Evolutionary conservation across 1,284 basidiomycete species (phyloP).

Genomic region (Leccinum griseonigrum): DNA sequence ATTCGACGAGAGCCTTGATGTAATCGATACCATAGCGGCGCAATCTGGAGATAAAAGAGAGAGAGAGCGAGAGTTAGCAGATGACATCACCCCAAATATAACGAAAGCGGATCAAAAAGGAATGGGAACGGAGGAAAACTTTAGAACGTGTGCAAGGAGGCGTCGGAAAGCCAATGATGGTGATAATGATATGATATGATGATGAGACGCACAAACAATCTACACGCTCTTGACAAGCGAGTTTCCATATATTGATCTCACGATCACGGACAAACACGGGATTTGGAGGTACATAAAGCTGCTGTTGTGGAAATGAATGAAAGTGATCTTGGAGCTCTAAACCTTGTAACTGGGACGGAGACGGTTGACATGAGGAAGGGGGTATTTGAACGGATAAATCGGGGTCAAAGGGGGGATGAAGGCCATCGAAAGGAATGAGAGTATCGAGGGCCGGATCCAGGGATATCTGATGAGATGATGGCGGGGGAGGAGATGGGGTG

Average conservation of each 20-base stretch:
- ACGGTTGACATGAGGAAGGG: slow-evolving; percentile 4
- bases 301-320: slow-evolving; percentile 24
- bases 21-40: slow-evolving; percentile 33
- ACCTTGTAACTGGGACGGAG: slow-evolving; percentile 17
- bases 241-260: slow-evolving; percentile 34
- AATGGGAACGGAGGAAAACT: not conserved
- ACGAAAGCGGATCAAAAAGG: slow-evolving; percentile 15
- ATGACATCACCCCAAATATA: slow-evolving; percentile 11
- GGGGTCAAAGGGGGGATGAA: slow-evolving; percentile 18
- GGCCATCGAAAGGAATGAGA: slow-evolving; percentile 25
- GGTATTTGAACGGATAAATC: slow-evolving; percentile 17
- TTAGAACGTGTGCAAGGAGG: slow-evolving; percentile 4
- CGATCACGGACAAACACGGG: slow-evolving; percentile 32
- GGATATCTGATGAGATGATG: slow-evolving; percentile 1
- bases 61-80: not conserved
- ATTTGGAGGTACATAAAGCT: slow-evolving; percentile 27
- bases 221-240: slow-evolving; percentile 34
- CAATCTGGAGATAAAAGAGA: slow-evolving; percentile 15
- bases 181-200: not conserved
- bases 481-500: not conserved
- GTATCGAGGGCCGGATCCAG: slow-evolving; percentile 20
- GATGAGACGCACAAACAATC: slow-evolving; percentile 29
- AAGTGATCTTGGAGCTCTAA: slow-evolving; percentile 27
- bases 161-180: slow-evolving; percentile 2
- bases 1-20: slow-evolving; percentile 33